These are phyloP conservation scores for Byssoonygena ceratinophila DNA, from an alignment of 2,329 filamentous ascomycete genomes.

Conservation along the genomic window DNA sequence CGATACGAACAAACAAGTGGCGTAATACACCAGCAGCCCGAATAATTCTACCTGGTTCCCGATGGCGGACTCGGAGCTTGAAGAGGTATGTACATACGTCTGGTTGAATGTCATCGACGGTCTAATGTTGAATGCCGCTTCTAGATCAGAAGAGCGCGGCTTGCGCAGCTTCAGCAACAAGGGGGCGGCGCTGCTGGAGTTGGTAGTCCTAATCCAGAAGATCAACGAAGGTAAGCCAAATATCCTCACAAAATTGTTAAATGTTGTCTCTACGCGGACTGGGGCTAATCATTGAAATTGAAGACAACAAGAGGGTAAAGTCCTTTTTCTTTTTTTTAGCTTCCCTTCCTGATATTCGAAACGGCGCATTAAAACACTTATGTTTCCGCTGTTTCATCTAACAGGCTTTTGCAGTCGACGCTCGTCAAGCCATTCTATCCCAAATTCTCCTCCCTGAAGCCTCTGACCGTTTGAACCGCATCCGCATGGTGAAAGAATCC, in stretches of 20 bases:
- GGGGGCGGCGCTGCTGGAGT: conserved; percentile 40
- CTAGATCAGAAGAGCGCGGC: conserved; percentile 80
- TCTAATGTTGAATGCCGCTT: background rate
- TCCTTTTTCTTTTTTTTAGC: background rate
- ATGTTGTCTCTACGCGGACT: too few relatives aligned
- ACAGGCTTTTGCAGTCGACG: conserved; percentile 22
- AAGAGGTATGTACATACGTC: conserved; percentile 48
- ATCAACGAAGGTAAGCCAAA: conserved; percentile 50
- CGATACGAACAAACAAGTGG: background rate
- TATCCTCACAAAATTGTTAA: too few relatives aligned
- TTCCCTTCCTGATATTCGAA: background rate
- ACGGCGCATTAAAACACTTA: background rate
- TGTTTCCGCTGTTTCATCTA: conserved; percentile 1
- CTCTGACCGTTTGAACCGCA: conserved; percentile 82
- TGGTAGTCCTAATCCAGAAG: conserved; percentile 44
- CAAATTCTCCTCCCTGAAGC: conserved; percentile 95
- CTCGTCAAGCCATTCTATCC: conserved; percentile 51
- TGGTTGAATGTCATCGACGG: background rate
- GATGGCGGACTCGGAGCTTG: conserved; percentile 58
- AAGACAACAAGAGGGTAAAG: conserved; percentile 41
- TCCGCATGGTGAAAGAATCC: conserved; percentile 87
- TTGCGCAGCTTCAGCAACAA: conserved; percentile 80
- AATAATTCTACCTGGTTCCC: background rate
- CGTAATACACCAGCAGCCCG: background rate
- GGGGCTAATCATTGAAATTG: too few relatives aligned